Conservation (phyloP, 1,139 yeast species). For the Candida albicans region DNA sequence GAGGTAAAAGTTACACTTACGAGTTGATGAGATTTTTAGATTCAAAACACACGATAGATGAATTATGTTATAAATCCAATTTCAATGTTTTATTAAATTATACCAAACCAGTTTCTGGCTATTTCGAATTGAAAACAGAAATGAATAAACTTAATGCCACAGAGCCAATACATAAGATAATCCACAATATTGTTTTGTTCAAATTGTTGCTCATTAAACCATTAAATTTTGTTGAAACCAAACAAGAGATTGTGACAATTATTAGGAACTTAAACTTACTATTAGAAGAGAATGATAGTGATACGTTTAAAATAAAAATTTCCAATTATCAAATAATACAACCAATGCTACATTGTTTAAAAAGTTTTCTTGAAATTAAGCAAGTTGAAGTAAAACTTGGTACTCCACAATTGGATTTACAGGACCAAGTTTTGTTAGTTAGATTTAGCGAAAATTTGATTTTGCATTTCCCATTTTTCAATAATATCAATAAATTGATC, state of each 20-base stretch:
- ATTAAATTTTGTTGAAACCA: constrained; percentile 21
- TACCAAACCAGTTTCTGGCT: constrained; percentile 11
- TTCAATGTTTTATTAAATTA: constrained; percentile 14
- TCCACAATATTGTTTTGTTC: constrained; percentile 23
- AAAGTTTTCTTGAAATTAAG: constrained; percentile 23
- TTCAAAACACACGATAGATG: constrained; percentile 13
- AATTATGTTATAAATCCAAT: constrained; percentile 21
- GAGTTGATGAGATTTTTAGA: constrained; percentile 18
- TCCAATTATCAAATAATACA: constrained; percentile 38
- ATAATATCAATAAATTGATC: constrained; percentile 31
- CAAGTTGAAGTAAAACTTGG: constrained; percentile 21
- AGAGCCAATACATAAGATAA: constrained; percentile 9
- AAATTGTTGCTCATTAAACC: constrained; percentile 33
- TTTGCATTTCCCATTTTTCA: constrained; percentile 30
- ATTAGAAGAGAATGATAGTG: constrained; percentile 24
- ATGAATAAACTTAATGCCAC: constrained; percentile 2
- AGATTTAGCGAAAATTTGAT: constrained; percentile 27
- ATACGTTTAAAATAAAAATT: constrained; percentile 30
- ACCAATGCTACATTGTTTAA: constrained; percentile 36
- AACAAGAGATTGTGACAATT: constrained; percentile 24
- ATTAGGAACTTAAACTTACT: constrained; percentile 22
- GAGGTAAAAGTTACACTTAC: constrained; percentile 9
- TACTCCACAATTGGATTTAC: constrained; percentile 10
- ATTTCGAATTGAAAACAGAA: constrained; percentile 16
- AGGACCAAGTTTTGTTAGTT: constrained; percentile 13